Evolutionary conservation across 1,284 basidiomycete species (phyloP), one percentile per base, ranked within the genome.

Genomic region (Ceratobasidium sp.): DNA sequence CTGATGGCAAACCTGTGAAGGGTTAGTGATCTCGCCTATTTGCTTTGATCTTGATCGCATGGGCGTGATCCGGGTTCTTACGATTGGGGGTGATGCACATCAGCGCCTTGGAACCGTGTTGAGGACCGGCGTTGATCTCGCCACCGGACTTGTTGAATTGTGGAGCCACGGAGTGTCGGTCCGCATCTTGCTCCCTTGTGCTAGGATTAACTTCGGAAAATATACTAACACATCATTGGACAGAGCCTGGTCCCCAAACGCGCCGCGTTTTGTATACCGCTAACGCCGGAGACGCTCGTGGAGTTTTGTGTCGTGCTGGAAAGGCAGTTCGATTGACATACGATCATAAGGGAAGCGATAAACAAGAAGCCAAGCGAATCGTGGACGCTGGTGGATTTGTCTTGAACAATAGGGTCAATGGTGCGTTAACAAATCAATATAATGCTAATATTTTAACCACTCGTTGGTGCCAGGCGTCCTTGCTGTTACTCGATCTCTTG

Each of bases 341-440:
- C 85, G 98, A 99, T 84, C 98, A 99, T 89, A 99, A 99, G 86
- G 98, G 98, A 55, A 94, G 95, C 3, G 98, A 99, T 85, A 93
- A 94, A 82, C 96, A 97, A 84, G 98, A 99, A 86, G 97, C 96
- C 23, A 98, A 98, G 86, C 91, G 98, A 18, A 99, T 99, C 85
- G 97, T 91, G 67, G 97, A 99, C 83, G 97, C 98, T 0, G 98
- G 98, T 20, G 98, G 98, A 0, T 99, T 99, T 83, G 97, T 99
- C 28, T 94, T 99, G 94, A 98, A 98, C 84, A 97, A 97, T 80
- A 92, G 98, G 12, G 98, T 99, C 46, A 99, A 99, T 82, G 97
- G 89, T 86, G 67, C 77, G 85, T 81, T n/a, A 5, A 6, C 40
- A 51, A 20, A 51, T 26, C 67, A 23, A 33, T 60, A n/a, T 69